Evolutionary conservation across 352 stramenopile genomes (phyloP).

Genomic region (Pythium sukuiense): DNA sequence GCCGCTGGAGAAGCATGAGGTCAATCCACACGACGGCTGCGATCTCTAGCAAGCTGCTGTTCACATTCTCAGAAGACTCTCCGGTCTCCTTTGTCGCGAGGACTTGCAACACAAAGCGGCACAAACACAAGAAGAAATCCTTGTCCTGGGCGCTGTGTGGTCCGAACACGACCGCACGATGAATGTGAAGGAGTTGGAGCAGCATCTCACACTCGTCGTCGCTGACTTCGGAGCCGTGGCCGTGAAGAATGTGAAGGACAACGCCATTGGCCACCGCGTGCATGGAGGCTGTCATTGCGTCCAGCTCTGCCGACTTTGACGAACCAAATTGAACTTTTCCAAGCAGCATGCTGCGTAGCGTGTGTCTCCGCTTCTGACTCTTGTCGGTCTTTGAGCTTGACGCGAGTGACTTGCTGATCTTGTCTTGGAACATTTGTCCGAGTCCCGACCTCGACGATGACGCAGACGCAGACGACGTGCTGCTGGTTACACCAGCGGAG

Average conservation of each 20-base stretch:
- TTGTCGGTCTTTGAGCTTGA: conserved; percentile 17
- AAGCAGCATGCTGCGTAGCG: conserved; percentile 47
- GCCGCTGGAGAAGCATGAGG: conserved; percentile 57
- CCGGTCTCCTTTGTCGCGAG: conserved; percentile 18
- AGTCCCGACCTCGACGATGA: conserved; percentile 16
- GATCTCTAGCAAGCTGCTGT: conserved; percentile 43
- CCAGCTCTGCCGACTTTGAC: conserved; percentile 52
- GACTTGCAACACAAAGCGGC: conserved; percentile 60
- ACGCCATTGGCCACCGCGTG: conserved; percentile 55
- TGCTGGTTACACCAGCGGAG: conserved; percentile 32
- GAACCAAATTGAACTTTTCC: conserved; percentile 54
- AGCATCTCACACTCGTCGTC: conserved; percentile 53
- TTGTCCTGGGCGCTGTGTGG: conserved; percentile 56
- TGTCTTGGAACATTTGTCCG: conserved; percentile 27
- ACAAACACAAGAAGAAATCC: conserved; percentile 64
- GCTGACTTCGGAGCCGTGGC: conserved; percentile 46
- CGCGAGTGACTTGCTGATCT: conserved; percentile 17
- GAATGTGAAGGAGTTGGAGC: conserved; percentile 54
- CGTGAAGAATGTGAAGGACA: conserved; percentile 62
- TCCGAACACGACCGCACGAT: conserved; percentile 61
- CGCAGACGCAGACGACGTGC: conserved; percentile 19
- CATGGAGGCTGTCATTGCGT: conserved; percentile 50
- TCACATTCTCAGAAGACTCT: conserved; percentile 24
- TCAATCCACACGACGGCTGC: conserved; percentile 67
- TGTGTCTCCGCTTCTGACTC: conserved; percentile 31